Percentiles rank a stretch among this genome's conserved stretches.
These are phyloP conservation scores for Didymella arachidicola DNA, from an alignment of 2,329 filamentous ascomycete species.

Conservation along the genomic window DNA sequence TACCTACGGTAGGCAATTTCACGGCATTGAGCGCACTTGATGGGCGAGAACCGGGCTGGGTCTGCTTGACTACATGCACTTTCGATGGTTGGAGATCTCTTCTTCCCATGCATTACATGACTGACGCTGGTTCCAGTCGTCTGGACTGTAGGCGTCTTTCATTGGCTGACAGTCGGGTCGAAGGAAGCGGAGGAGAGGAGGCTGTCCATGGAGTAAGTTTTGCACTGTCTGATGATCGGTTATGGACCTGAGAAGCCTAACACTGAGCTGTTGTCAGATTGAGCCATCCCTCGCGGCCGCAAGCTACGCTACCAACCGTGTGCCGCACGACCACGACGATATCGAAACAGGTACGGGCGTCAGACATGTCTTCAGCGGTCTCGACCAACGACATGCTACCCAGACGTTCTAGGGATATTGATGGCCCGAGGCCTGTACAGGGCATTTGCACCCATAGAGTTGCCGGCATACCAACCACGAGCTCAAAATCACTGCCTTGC, in stretches of 20 bases:
- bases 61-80: slow-evolving; percentile 53
- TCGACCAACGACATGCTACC: not conserved
- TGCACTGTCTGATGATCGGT: too few species aligned
- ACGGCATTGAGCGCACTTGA: slow-evolving; percentile 39
- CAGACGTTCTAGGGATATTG: not conserved
- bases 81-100: slow-evolving; percentile 47
- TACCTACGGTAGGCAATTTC: slow-evolving; percentile 52
- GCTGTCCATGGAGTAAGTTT: not conserved
- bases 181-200: slow-evolving; percentile 30
- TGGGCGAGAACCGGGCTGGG: slow-evolving; percentile 51
- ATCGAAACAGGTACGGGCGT: not conserved
- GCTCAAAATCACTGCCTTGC: not conserved
- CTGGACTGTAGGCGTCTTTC: slow-evolving; percentile 45
- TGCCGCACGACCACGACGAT: not conserved
- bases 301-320: not conserved
- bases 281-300: not conserved
- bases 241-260: not conserved
- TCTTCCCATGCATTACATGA: not conserved
- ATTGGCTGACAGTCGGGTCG: slow-evolving; percentile 47
- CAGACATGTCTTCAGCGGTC: not conserved
- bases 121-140: slow-evolving; percentile 34
- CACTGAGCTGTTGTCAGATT: not conserved
- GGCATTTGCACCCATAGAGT: not conserved
- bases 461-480: not conserved
- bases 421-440: not conserved